These are phyloP conservation scores for Paraphaeosphaeria sporulosa DNA, from an alignment of 2,329 filamentous ascomycete genomes.

Conservation along the genomic window DNA sequence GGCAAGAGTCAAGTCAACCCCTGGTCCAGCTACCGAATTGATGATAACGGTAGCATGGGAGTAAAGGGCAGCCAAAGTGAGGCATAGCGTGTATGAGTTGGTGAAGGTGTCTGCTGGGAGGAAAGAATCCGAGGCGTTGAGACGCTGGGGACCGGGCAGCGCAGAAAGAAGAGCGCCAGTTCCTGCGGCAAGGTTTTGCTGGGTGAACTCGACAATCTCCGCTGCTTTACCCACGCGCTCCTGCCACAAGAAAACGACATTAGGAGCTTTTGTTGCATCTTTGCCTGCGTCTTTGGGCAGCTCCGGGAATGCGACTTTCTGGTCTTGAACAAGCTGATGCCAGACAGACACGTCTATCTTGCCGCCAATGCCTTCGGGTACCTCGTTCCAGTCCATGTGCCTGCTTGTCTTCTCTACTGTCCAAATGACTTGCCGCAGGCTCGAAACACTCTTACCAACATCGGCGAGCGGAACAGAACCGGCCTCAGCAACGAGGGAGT, in stretches of 20 bases:
- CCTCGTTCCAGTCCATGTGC: slow-evolving; percentile 95
- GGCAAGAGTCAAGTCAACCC: slow-evolving; percentile 74
- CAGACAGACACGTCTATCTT: slow-evolving; percentile 86
- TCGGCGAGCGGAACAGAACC: slow-evolving; percentile 84
- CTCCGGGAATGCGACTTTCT: slow-evolving; percentile 61
- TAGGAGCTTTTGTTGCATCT: slow-evolving; percentile 60
- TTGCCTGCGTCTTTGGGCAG: slow-evolving; percentile 71
- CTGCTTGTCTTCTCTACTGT: slow-evolving; percentile 89
- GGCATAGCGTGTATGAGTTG: slow-evolving; percentile 77
- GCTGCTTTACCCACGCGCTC: slow-evolving; percentile 55
- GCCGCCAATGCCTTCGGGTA: slow-evolving; percentile 77
- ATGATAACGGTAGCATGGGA: slow-evolving; percentile 85
- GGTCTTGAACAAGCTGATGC: slow-evolving; percentile 84
- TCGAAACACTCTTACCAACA: slow-evolving; percentile 72
- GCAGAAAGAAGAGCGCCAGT: slow-evolving; percentile 79
- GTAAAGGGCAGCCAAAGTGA: slow-evolving; percentile 84
- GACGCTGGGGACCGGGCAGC: slow-evolving; percentile 76
- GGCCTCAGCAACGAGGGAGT: slow-evolving; percentile 83
- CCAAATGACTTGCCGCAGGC: slow-evolving; percentile 82
- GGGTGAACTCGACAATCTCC: slow-evolving; percentile 82
- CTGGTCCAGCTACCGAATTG: slow-evolving; percentile 82
- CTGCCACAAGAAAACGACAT: slow-evolving; percentile 72
- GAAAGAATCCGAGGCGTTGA: slow-evolving; percentile 79
- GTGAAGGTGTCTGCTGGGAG: slow-evolving; percentile 84
- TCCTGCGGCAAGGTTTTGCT: slow-evolving; percentile 86